Percentiles rank a stretch among this genome's conserved stretches.
These are phyloP conservation scores for Geotrichum ghanense DNA, from an alignment of 805 yeast species.

Conservation along the genomic window DNA sequence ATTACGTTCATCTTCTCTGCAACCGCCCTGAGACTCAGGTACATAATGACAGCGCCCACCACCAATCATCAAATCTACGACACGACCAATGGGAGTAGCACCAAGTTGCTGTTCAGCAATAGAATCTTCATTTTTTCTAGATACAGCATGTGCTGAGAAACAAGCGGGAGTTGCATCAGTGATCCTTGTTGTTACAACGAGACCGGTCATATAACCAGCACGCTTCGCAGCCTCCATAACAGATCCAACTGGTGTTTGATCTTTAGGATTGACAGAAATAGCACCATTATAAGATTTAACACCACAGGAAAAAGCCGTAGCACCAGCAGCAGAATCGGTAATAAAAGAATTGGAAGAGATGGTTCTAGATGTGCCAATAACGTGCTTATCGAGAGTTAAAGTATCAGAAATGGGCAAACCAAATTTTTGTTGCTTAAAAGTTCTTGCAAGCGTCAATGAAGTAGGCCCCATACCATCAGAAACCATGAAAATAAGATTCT, in stretches of 20 bases:
- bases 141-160: slow-evolving; percentile 68
- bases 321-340: slow-evolving; percentile 97
- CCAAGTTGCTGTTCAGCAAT: slow-evolving; percentile 87
- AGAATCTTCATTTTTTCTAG: slow-evolving; percentile 65
- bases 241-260: slow-evolving; percentile 68
- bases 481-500: slow-evolving; percentile 75
- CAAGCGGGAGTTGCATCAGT: slow-evolving; percentile 96
- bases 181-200: slow-evolving; percentile 84
- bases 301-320: slow-evolving; percentile 85
- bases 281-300: slow-evolving; percentile 82
- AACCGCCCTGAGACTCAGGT: slow-evolving; percentile 45
- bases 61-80: slow-evolving; percentile 77
- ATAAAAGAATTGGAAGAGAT: slow-evolving; percentile 66
- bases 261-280: slow-evolving; percentile 63
- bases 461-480: slow-evolving; percentile 97
- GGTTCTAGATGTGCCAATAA: slow-evolving; percentile 79
- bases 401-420: slow-evolving; percentile 42
- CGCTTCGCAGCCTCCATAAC: slow-evolving; percentile 77
- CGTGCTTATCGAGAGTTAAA: slow-evolving; percentile 50
- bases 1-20: slow-evolving; percentile 61
- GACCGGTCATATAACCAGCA: slow-evolving; percentile 71
- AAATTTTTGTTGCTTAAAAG: slow-evolving; percentile 54
- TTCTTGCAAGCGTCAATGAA: slow-evolving; percentile 66
- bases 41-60: slow-evolving; percentile 84
- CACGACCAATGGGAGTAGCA: slow-evolving; percentile 61